Base-by-base conservation (phyloP, 306 rosid species). In the Ziziphus jujuba region DNA sequence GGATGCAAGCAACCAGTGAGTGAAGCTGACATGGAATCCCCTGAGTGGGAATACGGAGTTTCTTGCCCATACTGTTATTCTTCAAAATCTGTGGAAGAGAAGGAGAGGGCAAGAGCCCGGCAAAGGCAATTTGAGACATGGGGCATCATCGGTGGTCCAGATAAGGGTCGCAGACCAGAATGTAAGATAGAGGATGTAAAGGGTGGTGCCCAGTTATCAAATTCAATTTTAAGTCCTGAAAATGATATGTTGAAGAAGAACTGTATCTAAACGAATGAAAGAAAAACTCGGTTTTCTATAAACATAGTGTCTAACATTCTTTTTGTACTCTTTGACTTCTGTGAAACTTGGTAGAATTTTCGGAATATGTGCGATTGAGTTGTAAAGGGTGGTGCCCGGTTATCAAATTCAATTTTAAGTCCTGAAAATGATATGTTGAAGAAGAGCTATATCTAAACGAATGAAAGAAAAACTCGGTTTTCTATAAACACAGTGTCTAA, bases 1-100 rank as follows among this genome's bases (percentile, higher is more conserved):
- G 96, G 98, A 51, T 93, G 97, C 72, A 90, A 93, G 82, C 90
- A 93, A 72, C 98, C 98, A 1, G 91, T 93, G 62, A 90, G 91
- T 71, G 96, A 90, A 73, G 83, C 80, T 2, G 98, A 93, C 80
- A 84, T 90, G 90, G 96, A 90, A 75, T 79, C 96, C 48, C 91
- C 87, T 1, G 70, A 71, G 54, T 93, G 83, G 83, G 97, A 93
- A 65, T 77, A 83, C 52, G 97, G 91, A 66, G 97, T 93, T 58
- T 83, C 87, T 8, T 93, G 97, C 61, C 96, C 98, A 2, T 24
- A 86, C 73, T 93, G 98, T 72, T 80, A 63, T 86, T 68, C 82
- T 0, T 79, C 47, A 56, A 93, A 93, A 71, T 83, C 97, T n/a
- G 89, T 83, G 5, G 96, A 88, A 71, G 97, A 90, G 77, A 90